Percentiles rank a stretch among this genome's conserved stretches.
Conservation (phyloP, 1,284 basidiomycete genomes). For the Ganoderma meredithae region DNA sequence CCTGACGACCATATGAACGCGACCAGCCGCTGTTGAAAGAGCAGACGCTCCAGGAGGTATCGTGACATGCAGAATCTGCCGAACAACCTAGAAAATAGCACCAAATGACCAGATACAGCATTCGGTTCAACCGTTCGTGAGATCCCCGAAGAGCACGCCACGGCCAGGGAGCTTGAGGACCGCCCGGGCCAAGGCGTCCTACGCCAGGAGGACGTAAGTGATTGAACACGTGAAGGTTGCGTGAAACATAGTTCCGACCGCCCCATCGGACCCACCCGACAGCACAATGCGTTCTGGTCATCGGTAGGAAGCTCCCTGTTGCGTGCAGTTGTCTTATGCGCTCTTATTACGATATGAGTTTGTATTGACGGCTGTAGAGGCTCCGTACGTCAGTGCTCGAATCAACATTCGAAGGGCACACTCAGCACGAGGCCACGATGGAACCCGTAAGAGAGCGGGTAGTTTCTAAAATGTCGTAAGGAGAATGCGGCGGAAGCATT, state of each 20-base stretch:
- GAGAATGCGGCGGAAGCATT: constrained; percentile 1
- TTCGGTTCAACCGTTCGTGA: neutral
- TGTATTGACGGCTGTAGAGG: neutral
- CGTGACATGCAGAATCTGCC: neutral
- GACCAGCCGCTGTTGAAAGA: neutral
- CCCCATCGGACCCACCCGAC: neutral
- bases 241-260: neutral
- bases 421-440: constrained; percentile 5
- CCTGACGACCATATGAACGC: neutral
- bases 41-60: neutral
- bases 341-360: neutral
- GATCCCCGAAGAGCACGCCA: neutral
- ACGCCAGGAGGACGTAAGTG: neutral
- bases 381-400: neutral
- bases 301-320: neutral
- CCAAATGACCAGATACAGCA: neutral
- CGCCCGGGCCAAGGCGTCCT: neutral
- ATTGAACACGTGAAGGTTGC: constrained; percentile 4
- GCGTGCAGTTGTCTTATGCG: neutral
- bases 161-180: neutral
- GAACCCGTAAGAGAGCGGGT: neutral
- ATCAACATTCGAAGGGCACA: neutral
- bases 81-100: neutral
- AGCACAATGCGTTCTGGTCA: neutral
- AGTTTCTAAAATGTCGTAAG: constrained; percentile 1